Evolutionary conservation across 345 rosid species (phyloP), one percentile per base, ranked within the genome.

Genomic region (Kandelia obovata): DNA sequence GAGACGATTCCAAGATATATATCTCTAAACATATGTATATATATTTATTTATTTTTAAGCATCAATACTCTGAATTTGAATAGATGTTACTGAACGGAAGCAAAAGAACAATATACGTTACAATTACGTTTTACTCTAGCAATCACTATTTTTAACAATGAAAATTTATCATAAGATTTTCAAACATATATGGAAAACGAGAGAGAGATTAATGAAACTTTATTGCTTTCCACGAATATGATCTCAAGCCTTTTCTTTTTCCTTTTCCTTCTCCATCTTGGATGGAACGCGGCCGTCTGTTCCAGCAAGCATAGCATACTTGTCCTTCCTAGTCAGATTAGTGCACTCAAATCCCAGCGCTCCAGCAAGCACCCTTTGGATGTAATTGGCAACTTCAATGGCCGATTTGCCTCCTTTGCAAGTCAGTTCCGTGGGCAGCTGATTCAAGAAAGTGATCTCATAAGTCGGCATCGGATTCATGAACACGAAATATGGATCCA

Each of bases 341-440:
- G 99, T 95, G 74, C 99, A 87, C 79, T 95, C 99, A 51, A 92
- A 95, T 21, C 98, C 97, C n/a, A 95, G 68, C 0, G 96, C 88
- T 53, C 96, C 96, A 0, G 81, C 98, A 58, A 95, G 71, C 53
- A 92, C 96, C 87, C 86, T 87, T 64, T 95, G 99, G 5, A 92
- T 86, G 58, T 95, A 87, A 72, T 95, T 95, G 0, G 97, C 97
- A 47, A 92, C 96, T 64, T 92, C 97, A 56, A 95, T 90, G 21
- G 99, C 80, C 3, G 97, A 89, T 61, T 88, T 93, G 0, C 92
- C 97, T 0, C 96, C 96, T 65, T 74, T 81, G 75, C 92, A 87
- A 5, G 98, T 95, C 19, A 92, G 83, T 74, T 89, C 97, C 0
- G 61, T 53, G 0, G 99, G 99, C 61, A 95, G 78, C 76, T 87